A percentile compares a stretch with the other conserved stretches of the same genome.
Evolutionary conservation across 139 green algal species (phyloP).

Genomic region (Dunaliella primolecta): DNA sequence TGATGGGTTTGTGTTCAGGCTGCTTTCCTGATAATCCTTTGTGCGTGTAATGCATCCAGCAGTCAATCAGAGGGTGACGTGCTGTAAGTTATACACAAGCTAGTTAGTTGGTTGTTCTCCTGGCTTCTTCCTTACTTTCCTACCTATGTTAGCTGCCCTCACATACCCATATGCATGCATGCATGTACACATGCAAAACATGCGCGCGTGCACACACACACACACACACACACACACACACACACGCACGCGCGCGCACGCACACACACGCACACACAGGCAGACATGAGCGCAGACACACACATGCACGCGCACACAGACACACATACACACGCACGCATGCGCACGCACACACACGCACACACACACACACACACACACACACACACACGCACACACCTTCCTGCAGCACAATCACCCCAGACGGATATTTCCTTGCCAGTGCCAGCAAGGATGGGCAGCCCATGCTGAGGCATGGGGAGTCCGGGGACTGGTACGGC

Average conservation of each 20-base stretch:
- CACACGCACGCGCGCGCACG: background rate
- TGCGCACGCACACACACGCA: background rate
- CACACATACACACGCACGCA: background rate
- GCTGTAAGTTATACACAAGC: no score
- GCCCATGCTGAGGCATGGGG: constrained; percentile 94
- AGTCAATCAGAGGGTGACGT: no score
- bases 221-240: background rate
- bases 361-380: constrained; percentile 1
- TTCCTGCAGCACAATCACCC: constrained; percentile 76
- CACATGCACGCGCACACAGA: background rate
- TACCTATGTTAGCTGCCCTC: no score
- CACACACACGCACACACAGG: constrained; percentile 4
- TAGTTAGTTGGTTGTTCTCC: no score
- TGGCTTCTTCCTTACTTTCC: no score
- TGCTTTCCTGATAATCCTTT: no score
- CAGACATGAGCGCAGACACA: no score
- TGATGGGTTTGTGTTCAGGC: no score
- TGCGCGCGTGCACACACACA: background rate
- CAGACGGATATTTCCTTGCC: constrained; percentile 94
- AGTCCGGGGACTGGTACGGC: constrained; percentile 97
- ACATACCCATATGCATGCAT: background rate
- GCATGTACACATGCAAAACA: background rate
- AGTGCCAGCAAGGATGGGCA: constrained; percentile 94
- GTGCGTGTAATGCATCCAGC: no score
- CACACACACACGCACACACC: background rate